These are phyloP conservation scores for Dryadomyces sulphureus DNA, from an alignment of 2,329 filamentous ascomycete species.

Conservation along the genomic window DNA sequence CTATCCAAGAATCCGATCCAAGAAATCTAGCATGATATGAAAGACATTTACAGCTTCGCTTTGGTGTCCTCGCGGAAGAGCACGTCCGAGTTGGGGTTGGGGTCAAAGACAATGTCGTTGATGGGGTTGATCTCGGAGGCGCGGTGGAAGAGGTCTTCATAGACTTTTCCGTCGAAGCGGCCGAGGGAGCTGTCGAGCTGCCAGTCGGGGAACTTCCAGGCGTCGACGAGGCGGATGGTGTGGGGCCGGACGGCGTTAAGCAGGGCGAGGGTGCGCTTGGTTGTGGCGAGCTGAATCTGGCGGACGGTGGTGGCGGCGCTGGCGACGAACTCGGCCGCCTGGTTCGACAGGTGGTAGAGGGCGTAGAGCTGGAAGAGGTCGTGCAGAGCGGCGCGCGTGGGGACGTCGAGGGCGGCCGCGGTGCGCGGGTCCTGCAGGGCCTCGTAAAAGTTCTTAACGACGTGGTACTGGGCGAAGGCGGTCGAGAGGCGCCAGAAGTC, in stretches of 20 bases:
- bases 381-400: constrained; percentile 44
- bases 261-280: constrained; percentile 49
- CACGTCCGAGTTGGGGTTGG: constrained; percentile 48
- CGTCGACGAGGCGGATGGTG: constrained; percentile 54
- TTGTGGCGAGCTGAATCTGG: constrained; percentile 57
- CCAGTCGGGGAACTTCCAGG: constrained; percentile 68
- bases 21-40: too few relatives aligned
- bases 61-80: constrained; percentile 25
- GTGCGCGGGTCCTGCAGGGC: constrained; percentile 29
- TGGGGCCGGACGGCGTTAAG: constrained; percentile 61
- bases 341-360: constrained; percentile 46
- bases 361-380: constrained; percentile 74
- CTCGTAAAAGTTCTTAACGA: constrained; percentile 57
- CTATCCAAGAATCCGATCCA: too few relatives aligned
- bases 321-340: constrained; percentile 38
- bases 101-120: constrained; percentile 57
- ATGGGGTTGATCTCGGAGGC: constrained; percentile 60
- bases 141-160: constrained; percentile 61
- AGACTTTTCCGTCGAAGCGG: constrained; percentile 58
- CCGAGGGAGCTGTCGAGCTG: constrained; percentile 59
- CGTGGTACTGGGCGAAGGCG: constrained; percentile 61
- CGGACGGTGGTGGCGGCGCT: constrained; percentile 26
- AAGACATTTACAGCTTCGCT: constrained; percentile 1
- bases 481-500: constrained; percentile 66
- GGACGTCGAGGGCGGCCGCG: constrained; percentile 36